phyloP scores from a whole-genome alignment of 2,329 filamentous ascomycete species.

The Clonostachys chloroleuca region DNA sequence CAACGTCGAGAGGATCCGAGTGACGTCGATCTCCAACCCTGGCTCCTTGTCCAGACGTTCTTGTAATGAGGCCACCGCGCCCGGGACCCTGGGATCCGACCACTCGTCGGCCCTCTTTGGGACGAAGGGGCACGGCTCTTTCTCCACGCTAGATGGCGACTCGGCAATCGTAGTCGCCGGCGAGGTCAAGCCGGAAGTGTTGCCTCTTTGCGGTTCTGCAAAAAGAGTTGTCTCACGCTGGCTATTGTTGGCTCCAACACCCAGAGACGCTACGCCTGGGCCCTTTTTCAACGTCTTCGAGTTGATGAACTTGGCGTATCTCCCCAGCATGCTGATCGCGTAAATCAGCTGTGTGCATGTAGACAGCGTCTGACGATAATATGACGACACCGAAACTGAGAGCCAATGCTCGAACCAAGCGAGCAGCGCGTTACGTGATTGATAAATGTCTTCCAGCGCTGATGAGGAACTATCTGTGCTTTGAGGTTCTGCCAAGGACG shows the following conservation, averaged over 20 bases:
- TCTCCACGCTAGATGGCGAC: slow-evolving; percentile 7
- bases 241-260: background rate
- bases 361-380: slow-evolving; percentile 40
- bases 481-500: background rate
- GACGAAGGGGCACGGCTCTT: slow-evolving; percentile 2
- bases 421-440: slow-evolving; percentile 39
- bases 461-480: slow-evolving; percentile 30
- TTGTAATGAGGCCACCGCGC: slow-evolving; percentile 32
- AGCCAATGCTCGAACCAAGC: slow-evolving; percentile 46
- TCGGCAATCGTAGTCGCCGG: slow-evolving; percentile 1
- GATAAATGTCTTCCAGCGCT: slow-evolving; percentile 44
- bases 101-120: slow-evolving; percentile 4
- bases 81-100: slow-evolving; percentile 29
- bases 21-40: slow-evolving; percentile 37
- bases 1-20: slow-evolving; percentile 32
- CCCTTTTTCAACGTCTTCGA: slow-evolving; percentile 22
- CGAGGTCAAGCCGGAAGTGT: background rate
- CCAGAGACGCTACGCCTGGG: slow-evolving; percentile 7
- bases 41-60: slow-evolving; percentile 36
- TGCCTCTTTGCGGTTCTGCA: background rate
- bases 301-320: slow-evolving; percentile 43
- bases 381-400: slow-evolving; percentile 31
- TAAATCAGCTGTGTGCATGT: slow-evolving; percentile 42
- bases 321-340: slow-evolving; percentile 42
- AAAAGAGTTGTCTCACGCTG: background rate